phyloP scores from a whole-genome alignment of 257 asterid genomes.

The Galeopsis tetrahit region DNA sequence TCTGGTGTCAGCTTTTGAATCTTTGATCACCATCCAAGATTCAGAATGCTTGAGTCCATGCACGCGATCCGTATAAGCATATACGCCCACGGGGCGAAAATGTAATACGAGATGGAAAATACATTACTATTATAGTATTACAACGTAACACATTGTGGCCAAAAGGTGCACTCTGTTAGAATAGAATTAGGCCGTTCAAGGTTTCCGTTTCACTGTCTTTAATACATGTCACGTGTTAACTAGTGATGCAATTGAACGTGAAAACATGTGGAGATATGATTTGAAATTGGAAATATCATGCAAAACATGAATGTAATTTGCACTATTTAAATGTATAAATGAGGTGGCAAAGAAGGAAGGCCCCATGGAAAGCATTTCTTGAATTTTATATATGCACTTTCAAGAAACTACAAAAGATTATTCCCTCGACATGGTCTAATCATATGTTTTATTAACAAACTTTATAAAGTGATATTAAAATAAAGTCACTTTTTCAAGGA shows the following conservation, averaged over 20 bases:
- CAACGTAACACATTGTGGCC: not conserved
- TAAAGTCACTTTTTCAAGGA: not conserved
- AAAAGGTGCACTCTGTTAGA: not conserved
- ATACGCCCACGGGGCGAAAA: not conserved
- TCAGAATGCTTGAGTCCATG: slow-evolving; percentile 10
- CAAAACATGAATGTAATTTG: not conserved
- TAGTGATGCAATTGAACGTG: not conserved
- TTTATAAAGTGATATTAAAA: not conserved
- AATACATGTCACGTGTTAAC: not conserved
- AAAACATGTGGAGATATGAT: not conserved
- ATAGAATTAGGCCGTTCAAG: not conserved
- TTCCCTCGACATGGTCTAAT: not conserved
- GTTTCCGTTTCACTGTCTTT: not conserved
- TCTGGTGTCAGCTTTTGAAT: slow-evolving; percentile 58
- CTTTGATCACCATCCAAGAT: slow-evolving; percentile 46
- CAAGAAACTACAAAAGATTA: not conserved
- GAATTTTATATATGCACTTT: not conserved
- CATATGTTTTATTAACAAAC: not conserved
- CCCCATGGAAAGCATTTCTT: not conserved
- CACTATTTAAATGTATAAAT: too few species aligned
- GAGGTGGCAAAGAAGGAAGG: slow-evolving; percentile 9
- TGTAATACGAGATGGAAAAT: not conserved
- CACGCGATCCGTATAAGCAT: not conserved
- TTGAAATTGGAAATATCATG: not conserved
- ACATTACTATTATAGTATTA: not conserved